Evolutionary conservation across 495 filamentous ascomycete species (phyloP).

Genomic region (Darksidea phi): DNA sequence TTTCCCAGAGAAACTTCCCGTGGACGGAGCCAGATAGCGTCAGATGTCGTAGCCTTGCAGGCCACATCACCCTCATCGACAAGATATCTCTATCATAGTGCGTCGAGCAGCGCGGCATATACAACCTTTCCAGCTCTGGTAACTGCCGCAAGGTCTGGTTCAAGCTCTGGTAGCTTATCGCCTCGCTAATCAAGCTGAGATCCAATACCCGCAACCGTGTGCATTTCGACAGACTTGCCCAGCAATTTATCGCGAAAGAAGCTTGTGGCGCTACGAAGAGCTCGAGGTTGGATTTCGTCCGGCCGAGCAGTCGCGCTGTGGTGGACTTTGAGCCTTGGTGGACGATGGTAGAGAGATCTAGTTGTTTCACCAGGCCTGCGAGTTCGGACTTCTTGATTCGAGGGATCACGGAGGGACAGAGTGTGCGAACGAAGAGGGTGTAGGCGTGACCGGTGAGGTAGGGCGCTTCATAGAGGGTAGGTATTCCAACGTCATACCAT

Average conservation of each 20-base stretch:
- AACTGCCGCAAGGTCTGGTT: slow-evolving; percentile 56
- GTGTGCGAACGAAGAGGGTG: slow-evolving; percentile 56
- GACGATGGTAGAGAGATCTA: slow-evolving; percentile 61
- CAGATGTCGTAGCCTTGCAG: slow-evolving; percentile 47
- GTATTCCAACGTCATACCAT: slow-evolving; percentile 62
- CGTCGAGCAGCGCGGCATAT: slow-evolving; percentile 56
- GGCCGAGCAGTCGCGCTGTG: slow-evolving; percentile 62
- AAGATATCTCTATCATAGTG: slow-evolving; percentile 33
- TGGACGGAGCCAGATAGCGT: slow-evolving; percentile 49
- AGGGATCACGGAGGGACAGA: slow-evolving; percentile 61
- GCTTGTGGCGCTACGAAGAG: slow-evolving; percentile 65
- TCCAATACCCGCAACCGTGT: slow-evolving; percentile 55
- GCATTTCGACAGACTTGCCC: slow-evolving; percentile 65
- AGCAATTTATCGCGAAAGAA: slow-evolving; percentile 63
- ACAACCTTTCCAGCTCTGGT: slow-evolving; percentile 49
- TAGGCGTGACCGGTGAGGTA: slow-evolving; percentile 56
- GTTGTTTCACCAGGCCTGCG: slow-evolving; percentile 53
- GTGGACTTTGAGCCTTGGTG: slow-evolving; percentile 65
- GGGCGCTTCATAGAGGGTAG: slow-evolving; percentile 58
- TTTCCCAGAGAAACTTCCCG: slow-evolving; percentile 45
- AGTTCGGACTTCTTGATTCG: slow-evolving; percentile 56
- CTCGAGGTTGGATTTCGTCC: slow-evolving; percentile 57
- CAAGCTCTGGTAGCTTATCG: slow-evolving; percentile 52
- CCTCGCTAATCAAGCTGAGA: slow-evolving; percentile 58
- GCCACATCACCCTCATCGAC: slow-evolving; percentile 42